Conservation (phyloP, 768 basidiomycete genomes). For the Sistotremastrum suecicum region DNA sequence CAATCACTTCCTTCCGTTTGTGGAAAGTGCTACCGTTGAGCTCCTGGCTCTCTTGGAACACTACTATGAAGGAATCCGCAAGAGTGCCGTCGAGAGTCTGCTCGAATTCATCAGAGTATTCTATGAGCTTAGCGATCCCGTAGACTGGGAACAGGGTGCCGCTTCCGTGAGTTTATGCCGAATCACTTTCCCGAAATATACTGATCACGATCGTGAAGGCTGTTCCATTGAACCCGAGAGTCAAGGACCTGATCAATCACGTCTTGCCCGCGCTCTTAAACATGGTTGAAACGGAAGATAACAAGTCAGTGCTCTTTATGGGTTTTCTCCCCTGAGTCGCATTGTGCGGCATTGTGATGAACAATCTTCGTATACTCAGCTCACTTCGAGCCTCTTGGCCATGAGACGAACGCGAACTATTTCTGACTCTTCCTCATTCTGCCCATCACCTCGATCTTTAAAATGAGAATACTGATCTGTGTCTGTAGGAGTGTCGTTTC, state of each 20-base stretch:
- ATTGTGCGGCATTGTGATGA: conserved; percentile 26
- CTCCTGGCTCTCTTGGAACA: conserved; percentile 71
- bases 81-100: conserved; percentile 78
- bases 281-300: conserved; percentile 89
- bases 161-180: conserved; percentile 33
- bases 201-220: conserved; percentile 14
- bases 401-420: conserved; percentile 37
- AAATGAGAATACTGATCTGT: conserved; percentile 10
- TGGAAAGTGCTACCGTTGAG: conserved; percentile 69
- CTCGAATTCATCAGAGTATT: conserved; percentile 83
- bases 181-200: no score
- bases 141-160: conserved; percentile 71
- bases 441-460: conserved; percentile 4
- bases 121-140: conserved; percentile 74
- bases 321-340: conserved; percentile 4
- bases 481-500: conserved; percentile 68
- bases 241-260: conserved; percentile 68
- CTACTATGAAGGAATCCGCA: conserved; percentile 96
- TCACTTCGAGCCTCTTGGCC: conserved; percentile 54
- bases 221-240: conserved; percentile 44
- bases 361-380: conserved; percentile 46
- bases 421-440: conserved; percentile 21
- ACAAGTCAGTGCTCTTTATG: conserved; percentile 58
- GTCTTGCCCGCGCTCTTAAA: conserved; percentile 64
- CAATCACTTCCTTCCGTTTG: conserved; percentile 77